phyloP scores from a whole-genome alignment of 2,329 filamentous ascomycete genomes.

The Botryosphaeria dothidea region DNA sequence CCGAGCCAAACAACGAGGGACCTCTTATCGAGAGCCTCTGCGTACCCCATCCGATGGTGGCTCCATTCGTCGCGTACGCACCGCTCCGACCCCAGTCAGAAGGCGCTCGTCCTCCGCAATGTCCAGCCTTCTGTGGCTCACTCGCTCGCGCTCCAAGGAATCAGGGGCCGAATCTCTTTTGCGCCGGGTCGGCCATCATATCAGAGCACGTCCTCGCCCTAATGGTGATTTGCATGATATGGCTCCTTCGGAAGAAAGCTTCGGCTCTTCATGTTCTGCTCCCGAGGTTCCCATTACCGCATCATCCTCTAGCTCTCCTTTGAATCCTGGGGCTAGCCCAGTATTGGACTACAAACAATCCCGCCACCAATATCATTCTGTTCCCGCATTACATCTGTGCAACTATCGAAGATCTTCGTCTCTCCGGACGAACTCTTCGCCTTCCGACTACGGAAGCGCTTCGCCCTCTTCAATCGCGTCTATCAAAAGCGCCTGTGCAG shows the following conservation, averaged over 20 bases:
- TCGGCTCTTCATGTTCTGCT: neutral
- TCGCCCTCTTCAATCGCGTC: neutral
- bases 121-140: slow-evolving; percentile 11
- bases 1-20: slow-evolving; percentile 8
- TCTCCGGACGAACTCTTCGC: neutral
- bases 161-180: slow-evolving; percentile 1
- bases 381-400: neutral
- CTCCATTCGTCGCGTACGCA: slow-evolving; percentile 7
- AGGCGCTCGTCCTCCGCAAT: slow-evolving; percentile 6
- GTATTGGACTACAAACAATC: neutral
- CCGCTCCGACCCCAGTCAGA: neutral
- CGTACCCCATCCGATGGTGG: neutral
- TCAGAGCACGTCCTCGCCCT: neutral
- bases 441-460: neutral
- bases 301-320: neutral
- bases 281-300: neutral
- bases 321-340: neutral
- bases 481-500: slow-evolving; percentile 28
- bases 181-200: slow-evolving; percentile 15
- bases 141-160: neutral
- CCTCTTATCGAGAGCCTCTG: slow-evolving; percentile 1
- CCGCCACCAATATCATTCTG: neutral
- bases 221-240: neutral
- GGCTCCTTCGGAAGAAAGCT: neutral
- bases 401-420: neutral